Evolutionary conservation across 192 early-diverging fungal species (phyloP), one percentile per base, ranked within the genome.

Genomic region (Phlyctochytrium arcticum): DNA sequence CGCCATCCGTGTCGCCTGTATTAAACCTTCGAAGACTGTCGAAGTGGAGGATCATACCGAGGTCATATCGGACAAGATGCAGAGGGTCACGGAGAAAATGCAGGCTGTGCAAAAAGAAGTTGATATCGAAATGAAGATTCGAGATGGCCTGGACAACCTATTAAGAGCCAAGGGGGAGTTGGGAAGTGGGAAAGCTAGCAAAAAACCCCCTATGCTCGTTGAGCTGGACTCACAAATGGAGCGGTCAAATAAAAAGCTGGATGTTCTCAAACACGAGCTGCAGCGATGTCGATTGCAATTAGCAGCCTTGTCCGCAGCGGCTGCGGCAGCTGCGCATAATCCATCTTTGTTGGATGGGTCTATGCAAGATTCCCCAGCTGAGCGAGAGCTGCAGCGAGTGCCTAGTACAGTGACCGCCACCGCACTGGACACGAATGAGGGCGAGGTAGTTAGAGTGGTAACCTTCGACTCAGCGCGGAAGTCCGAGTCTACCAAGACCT

Each of bases 121-220:
- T 8, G 81, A 83, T 47, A 83, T 83, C 29, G 81, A 83, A 70
- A 60, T 76, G 60, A 82, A 80, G 60, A 83, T 83, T 26, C 63
- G 71, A 36, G 81, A 83, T 48, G 81, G 81, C 15, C 46, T 83
- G 3, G 55, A 81, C 29, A 78, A 79, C 24, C 48, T 83, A 2
- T 37, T 37, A 2, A 54, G 65, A 42, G 81, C 81, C 0, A 82
- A 82, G 48, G 5, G 17, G 33, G 53, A 48, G 6, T n/a, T 46
- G 32, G 46, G 48, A 21, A 42, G 54, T 1, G 36, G 26, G 3
- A 63, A 2, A 3, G 31, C 10, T 9, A 60, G 36, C 10, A 32
- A 19, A 24, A 66, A 53, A 34, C 58, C 26, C 3, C 19, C 55
- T 5, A 30, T 58, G 7, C 72, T 76, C 37, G n/a, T 57, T 27